Evolutionary conservation across 2,329 filamentous ascomycete species (phyloP).

Genomic region (Neoarthrinium moseri): DNA sequence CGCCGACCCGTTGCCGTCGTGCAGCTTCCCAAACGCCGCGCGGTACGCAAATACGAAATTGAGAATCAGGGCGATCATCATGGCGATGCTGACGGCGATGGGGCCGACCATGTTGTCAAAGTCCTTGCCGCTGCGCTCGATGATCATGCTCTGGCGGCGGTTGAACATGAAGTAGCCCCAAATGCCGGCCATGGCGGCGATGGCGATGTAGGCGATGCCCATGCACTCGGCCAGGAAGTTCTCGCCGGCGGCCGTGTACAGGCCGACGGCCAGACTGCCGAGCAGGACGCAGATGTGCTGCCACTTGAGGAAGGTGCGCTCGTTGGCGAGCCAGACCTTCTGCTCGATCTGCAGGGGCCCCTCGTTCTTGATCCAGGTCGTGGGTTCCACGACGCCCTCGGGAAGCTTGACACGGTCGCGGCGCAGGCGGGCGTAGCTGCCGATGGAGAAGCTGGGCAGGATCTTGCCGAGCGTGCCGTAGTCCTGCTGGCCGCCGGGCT

Average conservation of each 20-base stretch:
- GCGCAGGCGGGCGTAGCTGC: constrained; percentile 66
- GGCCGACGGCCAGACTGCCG: constrained; percentile 75
- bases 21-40: constrained; percentile 6
- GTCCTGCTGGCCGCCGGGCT: constrained; percentile 34
- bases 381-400: constrained; percentile 83
- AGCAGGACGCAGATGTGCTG: constrained; percentile 91
- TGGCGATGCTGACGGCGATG: constrained; percentile 74
- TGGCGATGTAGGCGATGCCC: constrained; percentile 78
- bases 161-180: constrained; percentile 90
- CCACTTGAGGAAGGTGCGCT: constrained; percentile 98
- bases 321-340: constrained; percentile 98
- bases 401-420: constrained; percentile 62
- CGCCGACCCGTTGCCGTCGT: not conserved
- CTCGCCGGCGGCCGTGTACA: constrained; percentile 85
- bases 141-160: constrained; percentile 73
- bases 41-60: constrained; percentile 79
- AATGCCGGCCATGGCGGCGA: constrained; percentile 77
- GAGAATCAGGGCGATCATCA: constrained; percentile 75
- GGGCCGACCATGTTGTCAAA: constrained; percentile 90
- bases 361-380: constrained; percentile 89
- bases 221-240: constrained; percentile 75
- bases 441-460: constrained; percentile 79
- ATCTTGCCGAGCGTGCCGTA: constrained; percentile 59
- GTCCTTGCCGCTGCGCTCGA: constrained; percentile 82
- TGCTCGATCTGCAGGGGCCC: constrained; percentile 91